A percentile compares a stretch with the other conserved stretches of the same genome.
phyloP scores from a whole-genome alignment of 176 grass and related monocot species.

The Triticum dicoccoides region DNA sequence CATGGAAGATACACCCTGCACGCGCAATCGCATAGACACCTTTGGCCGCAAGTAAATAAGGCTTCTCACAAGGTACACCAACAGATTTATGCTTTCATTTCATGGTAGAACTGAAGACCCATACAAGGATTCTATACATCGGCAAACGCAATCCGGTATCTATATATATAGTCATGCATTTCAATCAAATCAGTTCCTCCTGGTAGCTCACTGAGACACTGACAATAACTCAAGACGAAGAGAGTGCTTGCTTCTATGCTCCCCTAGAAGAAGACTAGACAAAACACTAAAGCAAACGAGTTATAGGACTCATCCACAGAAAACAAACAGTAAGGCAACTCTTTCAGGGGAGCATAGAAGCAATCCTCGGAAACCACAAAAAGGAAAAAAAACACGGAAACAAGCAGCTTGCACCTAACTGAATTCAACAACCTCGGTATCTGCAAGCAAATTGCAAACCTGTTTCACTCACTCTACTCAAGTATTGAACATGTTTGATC shows the following conservation, averaged over 20 bases:
- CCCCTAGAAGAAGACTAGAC: slow-evolving; percentile 42
- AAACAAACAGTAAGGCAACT: background rate
- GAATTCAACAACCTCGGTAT: slow-evolving; percentile 23
- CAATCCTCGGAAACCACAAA: background rate
- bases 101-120: slow-evolving; percentile 9
- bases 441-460: slow-evolving; percentile 48
- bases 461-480: slow-evolving; percentile 26
- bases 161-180: slow-evolving; percentile 16
- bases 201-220: slow-evolving; percentile 10
- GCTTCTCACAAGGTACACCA: background rate
- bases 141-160: slow-evolving; percentile 7
- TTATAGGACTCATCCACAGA: slow-evolving; percentile 14
- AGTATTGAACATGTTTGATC: slow-evolving; percentile 21
- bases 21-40: background rate
- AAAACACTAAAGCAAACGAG: slow-evolving; percentile 25
- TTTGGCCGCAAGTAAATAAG: background rate
- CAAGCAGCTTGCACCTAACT: slow-evolving; percentile 25
- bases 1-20: background rate
- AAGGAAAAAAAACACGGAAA: background rate
- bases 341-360: slow-evolving; percentile 50
- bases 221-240: slow-evolving; percentile 20
- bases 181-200: slow-evolving; percentile 36
- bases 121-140: slow-evolving; percentile 32
- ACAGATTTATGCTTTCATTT: slow-evolving; percentile 14
- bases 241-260: slow-evolving; percentile 42